Evolutionary conservation across 2,329 filamentous ascomycete genomes (phyloP), one percentile per base, ranked within the genome.

Genomic region (Parastagonospora nodorum): DNA sequence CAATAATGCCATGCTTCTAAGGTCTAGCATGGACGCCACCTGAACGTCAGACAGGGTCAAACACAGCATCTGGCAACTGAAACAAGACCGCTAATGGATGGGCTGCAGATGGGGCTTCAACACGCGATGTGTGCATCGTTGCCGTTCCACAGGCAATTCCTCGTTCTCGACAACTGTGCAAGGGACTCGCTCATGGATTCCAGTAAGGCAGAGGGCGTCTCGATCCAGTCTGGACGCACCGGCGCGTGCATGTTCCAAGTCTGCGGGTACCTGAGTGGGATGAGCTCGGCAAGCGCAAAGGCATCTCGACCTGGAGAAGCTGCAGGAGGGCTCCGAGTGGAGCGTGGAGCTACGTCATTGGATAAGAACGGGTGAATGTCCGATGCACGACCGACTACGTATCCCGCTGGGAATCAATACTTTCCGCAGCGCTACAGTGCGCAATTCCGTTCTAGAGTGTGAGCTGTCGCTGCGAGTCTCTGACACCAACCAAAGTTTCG

Each of bases 331-430:
- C 19, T n/a, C n/a, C n/a, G n/a, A n/a, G 44, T 45, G 32, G 48
- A 29, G 37, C 12, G 28, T 16, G 15, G 37, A 38, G 6, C 16
- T 40, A 39, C 28, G 30, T 55, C 46, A 60, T 61, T 62, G 55
- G 53, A 48, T 42, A 42, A 32, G 51, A 47, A 42, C 14, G 19
- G 32, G 48, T 29, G 42, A 38, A 50, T 45, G 15, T 31, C 58
- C 37, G 53, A 55, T 60, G 58, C 64, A 58, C 51, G 53, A 54
- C 61, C 63, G 63, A 69, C 19, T 24, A 24, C 67, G 66, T 69
- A 67, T 61, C 66, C 51, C 52, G 54, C 57, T 58, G 39, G 52
- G 28, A 37, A 50, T 53, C 57, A 54, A 63, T 59, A 65, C 51
- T 52, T 52, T 29, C 30, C 38, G 51, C 51, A 60, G 56, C 35